These are phyloP conservation scores for Ogataea haglerorum DNA, from an alignment of 805 yeast genomes.

Conservation along the genomic window DNA sequence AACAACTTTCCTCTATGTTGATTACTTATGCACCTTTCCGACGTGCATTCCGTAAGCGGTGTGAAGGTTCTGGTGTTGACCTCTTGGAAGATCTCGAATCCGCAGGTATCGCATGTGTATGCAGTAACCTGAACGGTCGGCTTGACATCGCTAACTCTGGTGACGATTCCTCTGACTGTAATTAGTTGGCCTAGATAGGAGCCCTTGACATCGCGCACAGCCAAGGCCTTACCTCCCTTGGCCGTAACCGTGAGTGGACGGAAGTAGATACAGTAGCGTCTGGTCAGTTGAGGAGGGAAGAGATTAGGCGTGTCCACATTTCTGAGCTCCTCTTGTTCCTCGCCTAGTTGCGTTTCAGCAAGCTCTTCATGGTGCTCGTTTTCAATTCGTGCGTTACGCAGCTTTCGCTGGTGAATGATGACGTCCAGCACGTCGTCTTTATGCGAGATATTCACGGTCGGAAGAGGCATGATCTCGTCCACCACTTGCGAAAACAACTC, in stretches of 20 bases:
- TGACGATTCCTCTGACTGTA: slow-evolving; percentile 90
- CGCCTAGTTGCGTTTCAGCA: slow-evolving; percentile 39
- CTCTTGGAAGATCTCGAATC: slow-evolving; percentile 94
- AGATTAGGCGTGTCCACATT: slow-evolving; percentile 39
- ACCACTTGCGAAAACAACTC: slow-evolving; percentile 73
- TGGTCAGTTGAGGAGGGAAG: slow-evolving; percentile 82
- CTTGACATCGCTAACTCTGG: slow-evolving; percentile 93
- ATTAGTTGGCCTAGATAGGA: slow-evolving; percentile 78
- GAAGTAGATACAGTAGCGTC: slow-evolving; percentile 85
- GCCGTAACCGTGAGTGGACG: slow-evolving; percentile 59
- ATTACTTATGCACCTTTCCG: slow-evolving; percentile 73
- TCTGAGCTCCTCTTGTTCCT: slow-evolving; percentile 16
- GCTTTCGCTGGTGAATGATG: slow-evolving; percentile 82
- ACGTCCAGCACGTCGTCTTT: slow-evolving; percentile 92
- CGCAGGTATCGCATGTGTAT: slow-evolving; percentile 96
- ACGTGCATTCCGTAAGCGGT: slow-evolving; percentile 86
- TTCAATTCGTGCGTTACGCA: slow-evolving; percentile 71
- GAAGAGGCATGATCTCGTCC: slow-evolving; percentile 81
- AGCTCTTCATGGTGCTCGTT: slow-evolving; percentile 66
- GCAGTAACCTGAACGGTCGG: slow-evolving; percentile 91
- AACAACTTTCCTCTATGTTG: slow-evolving; percentile 84
- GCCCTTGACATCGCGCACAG: slow-evolving; percentile 90
- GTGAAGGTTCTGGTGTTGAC: slow-evolving; percentile 79
- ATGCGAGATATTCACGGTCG: slow-evolving; percentile 75
- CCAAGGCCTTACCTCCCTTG: slow-evolving; percentile 53